Percentiles rank a stretch among this genome's conserved stretches.
Evolutionary conservation across 1,284 basidiomycete species (phyloP).

Genomic region (Hymenochaete sp.): DNA sequence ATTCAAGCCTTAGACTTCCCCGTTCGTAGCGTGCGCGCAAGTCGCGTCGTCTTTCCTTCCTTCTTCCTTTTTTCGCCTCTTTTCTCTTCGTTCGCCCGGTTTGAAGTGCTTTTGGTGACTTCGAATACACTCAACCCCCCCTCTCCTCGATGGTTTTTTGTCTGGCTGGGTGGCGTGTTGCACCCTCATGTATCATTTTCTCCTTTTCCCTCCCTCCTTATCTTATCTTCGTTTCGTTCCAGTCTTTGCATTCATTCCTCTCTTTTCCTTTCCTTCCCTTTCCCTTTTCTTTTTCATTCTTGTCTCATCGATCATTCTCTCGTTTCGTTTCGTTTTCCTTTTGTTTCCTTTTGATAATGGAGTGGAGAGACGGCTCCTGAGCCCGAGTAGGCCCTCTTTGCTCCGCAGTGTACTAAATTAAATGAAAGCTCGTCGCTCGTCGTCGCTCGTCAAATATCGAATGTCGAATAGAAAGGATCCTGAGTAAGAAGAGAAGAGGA

Average conservation of each 20-base stretch:
- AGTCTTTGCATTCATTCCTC: not conserved
- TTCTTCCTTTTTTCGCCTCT: slow-evolving; percentile 1
- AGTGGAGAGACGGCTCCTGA: not conserved
- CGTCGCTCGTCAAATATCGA: not conserved
- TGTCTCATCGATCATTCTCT: not conserved
- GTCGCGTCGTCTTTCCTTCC: not conserved
- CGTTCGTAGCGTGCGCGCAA: not conserved
- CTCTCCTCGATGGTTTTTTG: slow-evolving; percentile 12
- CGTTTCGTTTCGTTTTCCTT: not conserved
- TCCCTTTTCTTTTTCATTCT: not conserved
- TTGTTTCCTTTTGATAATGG: not conserved
- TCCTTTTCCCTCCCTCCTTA: slow-evolving; percentile 5
- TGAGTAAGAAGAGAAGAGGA: not conserved
- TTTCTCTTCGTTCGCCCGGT: slow-evolving; percentile 7
- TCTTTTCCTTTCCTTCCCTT: not conserved
- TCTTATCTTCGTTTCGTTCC: slow-evolving; percentile 5
- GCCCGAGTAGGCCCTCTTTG: slow-evolving; percentile 2
- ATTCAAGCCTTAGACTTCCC: not conserved
- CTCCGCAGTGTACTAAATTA: slow-evolving; percentile 10
- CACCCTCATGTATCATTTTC: slow-evolving; percentile 7
- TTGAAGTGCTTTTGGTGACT: slow-evolving; percentile 3
- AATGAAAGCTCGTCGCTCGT: slow-evolving; percentile 1
- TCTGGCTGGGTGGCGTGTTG: slow-evolving; percentile 13
- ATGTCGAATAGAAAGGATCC: not conserved
- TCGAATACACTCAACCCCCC: slow-evolving; percentile 9